Conservation (phyloP, 768 basidiomycete species). For the Tremella fuciformis region DNA sequence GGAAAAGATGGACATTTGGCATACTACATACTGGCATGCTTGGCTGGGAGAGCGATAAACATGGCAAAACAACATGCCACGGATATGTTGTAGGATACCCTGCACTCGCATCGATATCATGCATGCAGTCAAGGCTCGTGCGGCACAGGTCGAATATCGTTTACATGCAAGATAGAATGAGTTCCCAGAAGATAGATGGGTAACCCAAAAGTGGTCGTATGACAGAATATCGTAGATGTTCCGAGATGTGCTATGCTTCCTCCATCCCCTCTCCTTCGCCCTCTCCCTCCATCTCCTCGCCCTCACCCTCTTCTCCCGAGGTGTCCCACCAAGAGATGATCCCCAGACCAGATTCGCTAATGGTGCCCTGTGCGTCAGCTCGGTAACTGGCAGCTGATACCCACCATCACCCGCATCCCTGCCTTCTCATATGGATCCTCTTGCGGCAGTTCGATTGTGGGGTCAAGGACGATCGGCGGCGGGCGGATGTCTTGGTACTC, state of each 20-base stretch:
- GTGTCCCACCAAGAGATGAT: constrained; percentile 53
- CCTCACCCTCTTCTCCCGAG: constrained; percentile 36
- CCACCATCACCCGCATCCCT: constrained; percentile 50
- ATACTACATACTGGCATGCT: too few relatives aligned
- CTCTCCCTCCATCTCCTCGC: constrained; percentile 23
- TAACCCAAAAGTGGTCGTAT: too few relatives aligned
- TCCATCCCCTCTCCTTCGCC: constrained; percentile 12
- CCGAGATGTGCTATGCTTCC: neutral
- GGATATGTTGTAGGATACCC: too few relatives aligned
- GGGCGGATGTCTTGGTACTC: constrained; percentile 52
- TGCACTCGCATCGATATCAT: too few relatives aligned
- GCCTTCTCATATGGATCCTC: constrained; percentile 48
- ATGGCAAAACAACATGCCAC: too few relatives aligned
- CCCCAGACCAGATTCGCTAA: constrained; percentile 53
- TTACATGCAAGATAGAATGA: too few relatives aligned
- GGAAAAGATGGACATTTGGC: neutral
- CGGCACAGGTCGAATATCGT: too few relatives aligned
- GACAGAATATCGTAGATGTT: too few relatives aligned
- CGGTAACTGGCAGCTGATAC: constrained; percentile 11
- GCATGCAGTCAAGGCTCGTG: too few relatives aligned
- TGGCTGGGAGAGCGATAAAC: too few relatives aligned
- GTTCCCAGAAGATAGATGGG: too few relatives aligned
- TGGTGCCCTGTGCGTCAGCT: constrained; percentile 46
- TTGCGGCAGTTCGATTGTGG: neutral
- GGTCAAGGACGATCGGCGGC: constrained; percentile 27